Base-by-base conservation (phyloP, 306 rosid species). In the Dalbergia oliveri region DNA sequence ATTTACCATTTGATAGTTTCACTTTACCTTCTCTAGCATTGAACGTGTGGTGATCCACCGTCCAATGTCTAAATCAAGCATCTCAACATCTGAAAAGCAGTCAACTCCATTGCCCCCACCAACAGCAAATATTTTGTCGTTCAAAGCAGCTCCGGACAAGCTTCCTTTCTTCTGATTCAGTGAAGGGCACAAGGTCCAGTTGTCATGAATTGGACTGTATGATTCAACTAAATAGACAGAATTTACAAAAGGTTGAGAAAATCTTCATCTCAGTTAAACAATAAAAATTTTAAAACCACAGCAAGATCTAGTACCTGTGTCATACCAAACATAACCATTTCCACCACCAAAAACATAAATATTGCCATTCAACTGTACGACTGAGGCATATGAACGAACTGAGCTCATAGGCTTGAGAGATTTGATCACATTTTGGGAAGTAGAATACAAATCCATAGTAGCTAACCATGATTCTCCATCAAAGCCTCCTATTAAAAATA, bases 31-130 rank as follows among this genome's bases (percentile, higher is more conserved):
- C 5, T 93, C 84, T 50, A 86, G 82, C 98, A 95, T 91, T 21
- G 98, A 93, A 76, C 91, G 89, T 3, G 90, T 71, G 72, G 45
- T 43, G 63, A 95, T 93, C 99, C 98, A 93, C 66, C 91, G 84
- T 41, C 97, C 99, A 81, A 91, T 58, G 66, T 93, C 97, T 41
- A 90, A 72, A 86, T 95, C 99, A 41, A 95, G 94, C 99, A 95
- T 95, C 77, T 95, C 99, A 81, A 91, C 97, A 47, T 86, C 85
- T 57, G 93, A 86, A 77, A 84, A 95, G 77, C 89, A 83, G 9
- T 86, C 87, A 21, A 70, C 31, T 49, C 97, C 94, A 80, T 95
- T 88, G 57, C 98, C 99, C 4, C 98, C 97, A 57, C 98, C 99
- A 75, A 95, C 75, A 66, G 97, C 97, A 87, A 90, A 93, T 79